phyloP scores from a whole-genome alignment of 768 basidiomycete species.

The Hemileccinum impolitum region DNA sequence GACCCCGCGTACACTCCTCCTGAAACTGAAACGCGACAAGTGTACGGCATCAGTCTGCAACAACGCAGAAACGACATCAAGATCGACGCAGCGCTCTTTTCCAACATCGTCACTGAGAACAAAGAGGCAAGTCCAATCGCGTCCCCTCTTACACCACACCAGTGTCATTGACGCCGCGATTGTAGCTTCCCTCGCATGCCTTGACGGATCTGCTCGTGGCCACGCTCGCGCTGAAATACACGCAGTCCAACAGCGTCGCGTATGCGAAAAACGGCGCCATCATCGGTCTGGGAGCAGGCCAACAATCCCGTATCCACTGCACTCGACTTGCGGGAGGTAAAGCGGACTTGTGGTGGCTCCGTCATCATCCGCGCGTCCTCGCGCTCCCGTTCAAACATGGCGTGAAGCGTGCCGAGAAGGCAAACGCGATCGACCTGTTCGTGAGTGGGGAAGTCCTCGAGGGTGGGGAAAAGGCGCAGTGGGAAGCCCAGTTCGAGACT shows the following conservation, averaged over 20 bases:
- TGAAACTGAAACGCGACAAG: slow-evolving; percentile 87
- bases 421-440: slow-evolving; percentile 96
- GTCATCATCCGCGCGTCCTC: slow-evolving; percentile 93
- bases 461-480: slow-evolving; percentile 84
- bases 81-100: slow-evolving; percentile 77
- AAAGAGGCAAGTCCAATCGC: slow-evolving; percentile 59
- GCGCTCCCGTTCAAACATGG: slow-evolving; percentile 95
- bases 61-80: slow-evolving; percentile 89
- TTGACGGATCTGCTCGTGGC: slow-evolving; percentile 93
- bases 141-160: neutral
- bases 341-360: slow-evolving; percentile 99
- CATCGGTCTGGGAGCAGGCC: slow-evolving; percentile 94
- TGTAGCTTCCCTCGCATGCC: slow-evolving; percentile 70
- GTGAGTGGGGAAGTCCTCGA: slow-evolving; percentile 88
- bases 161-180: neutral
- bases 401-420: slow-evolving; percentile 96
- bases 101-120: slow-evolving; percentile 86
- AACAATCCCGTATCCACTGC: slow-evolving; percentile 99
- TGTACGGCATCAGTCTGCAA: slow-evolving; percentile 87
- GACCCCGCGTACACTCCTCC: slow-evolving; percentile 80
- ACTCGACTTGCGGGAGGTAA: slow-evolving; percentile 96
- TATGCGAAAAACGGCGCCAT: slow-evolving; percentile 91
- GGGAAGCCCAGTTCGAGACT: slow-evolving; percentile 84
- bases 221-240: slow-evolving; percentile 96
- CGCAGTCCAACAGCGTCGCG: slow-evolving; percentile 97